phyloP scores from a whole-genome alignment of 2,329 filamentous ascomycete genomes.

The Ophiostoma triangulosporum region DNA sequence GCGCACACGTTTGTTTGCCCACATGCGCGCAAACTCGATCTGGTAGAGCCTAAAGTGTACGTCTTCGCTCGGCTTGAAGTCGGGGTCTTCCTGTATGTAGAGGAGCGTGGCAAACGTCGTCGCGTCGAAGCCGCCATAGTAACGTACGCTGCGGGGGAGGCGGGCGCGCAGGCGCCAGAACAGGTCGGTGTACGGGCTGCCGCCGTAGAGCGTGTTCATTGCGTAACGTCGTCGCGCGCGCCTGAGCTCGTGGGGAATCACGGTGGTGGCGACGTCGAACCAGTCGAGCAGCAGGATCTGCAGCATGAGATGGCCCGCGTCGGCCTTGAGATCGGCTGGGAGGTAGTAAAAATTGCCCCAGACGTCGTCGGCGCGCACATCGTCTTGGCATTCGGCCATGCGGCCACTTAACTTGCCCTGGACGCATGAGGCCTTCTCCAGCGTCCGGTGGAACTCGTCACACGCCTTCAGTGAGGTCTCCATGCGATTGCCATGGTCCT shows the following conservation, averaged over 20 bases:
- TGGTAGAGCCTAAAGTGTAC: no score
- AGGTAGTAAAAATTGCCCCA: constrained; percentile 1
- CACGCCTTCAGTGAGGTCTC: no score
- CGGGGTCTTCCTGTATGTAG: background rate
- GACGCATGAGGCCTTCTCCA: background rate
- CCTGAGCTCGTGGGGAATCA: background rate
- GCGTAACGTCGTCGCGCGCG: background rate
- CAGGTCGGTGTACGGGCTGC: background rate
- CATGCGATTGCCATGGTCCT: no score
- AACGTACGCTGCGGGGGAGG: background rate
- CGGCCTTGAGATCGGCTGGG: background rate
- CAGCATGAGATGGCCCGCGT: background rate
- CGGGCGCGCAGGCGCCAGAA: background rate
- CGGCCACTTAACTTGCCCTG: background rate
- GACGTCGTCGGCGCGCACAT: constrained; percentile 1
- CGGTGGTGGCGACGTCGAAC: background rate
- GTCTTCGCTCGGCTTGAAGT: no score
- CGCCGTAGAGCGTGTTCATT: background rate
- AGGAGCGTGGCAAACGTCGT: background rate
- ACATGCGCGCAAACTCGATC: background rate
- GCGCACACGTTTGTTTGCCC: background rate
- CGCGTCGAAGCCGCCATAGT: background rate
- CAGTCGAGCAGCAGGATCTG: background rate
- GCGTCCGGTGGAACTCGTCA: background rate
- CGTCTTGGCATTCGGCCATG: background rate